Conservation (phyloP, 805 yeast species). For the Wickerhamomyces canadensis region DNA sequence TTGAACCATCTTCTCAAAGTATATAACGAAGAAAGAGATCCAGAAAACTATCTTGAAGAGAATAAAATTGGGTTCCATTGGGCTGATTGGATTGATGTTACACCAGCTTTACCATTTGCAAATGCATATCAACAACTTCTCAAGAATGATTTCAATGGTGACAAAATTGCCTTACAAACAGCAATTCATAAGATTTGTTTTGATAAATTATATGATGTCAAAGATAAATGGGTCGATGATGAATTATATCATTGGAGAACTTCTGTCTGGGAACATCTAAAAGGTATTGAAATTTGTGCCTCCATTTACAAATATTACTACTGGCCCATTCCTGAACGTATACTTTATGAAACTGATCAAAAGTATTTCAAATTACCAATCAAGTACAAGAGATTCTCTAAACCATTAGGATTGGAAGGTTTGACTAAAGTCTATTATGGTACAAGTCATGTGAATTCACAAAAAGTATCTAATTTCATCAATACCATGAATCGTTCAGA, state of each 20-base stretch:
- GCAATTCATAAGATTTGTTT: slow-evolving; percentile 16
- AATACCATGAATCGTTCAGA: slow-evolving; percentile 6
- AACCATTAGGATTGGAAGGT: slow-evolving; percentile 19
- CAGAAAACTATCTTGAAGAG: slow-evolving; percentile 9
- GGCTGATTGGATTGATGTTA: slow-evolving; percentile 29
- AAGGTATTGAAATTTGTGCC: slow-evolving; percentile 24
- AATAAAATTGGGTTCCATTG: slow-evolving; percentile 24
- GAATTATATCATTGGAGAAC: slow-evolving; percentile 9
- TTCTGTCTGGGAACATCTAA: slow-evolving; percentile 21
- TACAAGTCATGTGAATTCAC: slow-evolving; percentile 1
- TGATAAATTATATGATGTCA: slow-evolving; percentile 14
- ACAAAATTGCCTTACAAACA: slow-evolving; percentile 2
- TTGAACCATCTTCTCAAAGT: slow-evolving; percentile 7
- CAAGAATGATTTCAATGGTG: slow-evolving; percentile 1
- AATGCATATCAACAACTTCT: slow-evolving; percentile 19
- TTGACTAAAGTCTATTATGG: slow-evolving; percentile 12
- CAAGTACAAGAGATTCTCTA: slow-evolving; percentile 11
- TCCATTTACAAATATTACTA: slow-evolving; percentile 23
- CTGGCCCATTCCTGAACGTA: slow-evolving; percentile 24
- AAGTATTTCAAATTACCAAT: slow-evolving; percentile 24
- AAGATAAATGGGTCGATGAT: slow-evolving; percentile 23
- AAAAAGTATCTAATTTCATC: slow-evolving; percentile 5
- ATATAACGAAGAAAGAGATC: slow-evolving; percentile 11
- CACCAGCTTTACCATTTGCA: slow-evolving; percentile 23
- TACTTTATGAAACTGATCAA: slow-evolving; percentile 23